A percentile compares a stretch with the other conserved stretches of the same genome.
Conservation (phyloP, 1,139 yeast species). For the Candida sp. region DNA sequence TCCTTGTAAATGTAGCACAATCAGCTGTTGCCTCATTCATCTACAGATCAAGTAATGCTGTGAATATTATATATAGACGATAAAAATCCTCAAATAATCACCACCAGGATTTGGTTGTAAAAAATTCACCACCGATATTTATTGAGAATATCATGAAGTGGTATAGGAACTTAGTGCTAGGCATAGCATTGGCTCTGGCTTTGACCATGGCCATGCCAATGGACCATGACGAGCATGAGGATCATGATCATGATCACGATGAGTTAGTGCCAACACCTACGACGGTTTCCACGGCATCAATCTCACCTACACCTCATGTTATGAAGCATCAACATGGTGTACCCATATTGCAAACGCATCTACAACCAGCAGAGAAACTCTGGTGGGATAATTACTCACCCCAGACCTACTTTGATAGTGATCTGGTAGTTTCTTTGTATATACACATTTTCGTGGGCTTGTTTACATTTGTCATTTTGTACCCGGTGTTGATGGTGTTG, state of each 20-base stretch:
- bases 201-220: conserved; percentile 11
- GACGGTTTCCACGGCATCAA: conserved; percentile 1
- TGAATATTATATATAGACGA: too few relatives aligned
- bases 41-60: too few relatives aligned
- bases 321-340: conserved; percentile 61
- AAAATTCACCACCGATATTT: background rate
- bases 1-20: too few relatives aligned
- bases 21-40: too few relatives aligned
- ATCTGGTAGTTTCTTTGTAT: conserved; percentile 47
- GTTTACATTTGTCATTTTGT: conserved; percentile 50
- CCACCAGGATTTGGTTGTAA: background rate
- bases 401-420: conserved; percentile 64
- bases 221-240: conserved; percentile 6
- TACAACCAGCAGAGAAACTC: conserved; percentile 67
- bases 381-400: conserved; percentile 83
- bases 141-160: background rate
- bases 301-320: conserved; percentile 48
- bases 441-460: conserved; percentile 52
- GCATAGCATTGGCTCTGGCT: background rate
- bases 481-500: conserved; percentile 69
- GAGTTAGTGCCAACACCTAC: background rate
- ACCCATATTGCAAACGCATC: conserved; percentile 67
- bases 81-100: too few relatives aligned
- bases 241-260: conserved; percentile 1
- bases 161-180: conserved; percentile 3